These are phyloP conservation scores for Colletotrichum simmondsii DNA, from an alignment of 2,329 filamentous ascomycete species.

Conservation along the genomic window DNA sequence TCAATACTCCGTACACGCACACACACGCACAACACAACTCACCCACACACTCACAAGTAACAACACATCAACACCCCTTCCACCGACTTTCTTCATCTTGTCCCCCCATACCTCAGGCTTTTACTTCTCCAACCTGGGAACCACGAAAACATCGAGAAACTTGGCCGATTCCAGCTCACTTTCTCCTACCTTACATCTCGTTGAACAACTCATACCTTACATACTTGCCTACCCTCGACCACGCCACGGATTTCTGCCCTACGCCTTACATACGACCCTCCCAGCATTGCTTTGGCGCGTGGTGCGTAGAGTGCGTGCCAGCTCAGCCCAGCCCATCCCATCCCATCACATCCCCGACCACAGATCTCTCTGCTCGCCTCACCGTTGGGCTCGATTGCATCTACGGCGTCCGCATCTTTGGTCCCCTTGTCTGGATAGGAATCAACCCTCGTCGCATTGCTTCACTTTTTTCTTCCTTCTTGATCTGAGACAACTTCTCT, in stretches of 20 bases:
- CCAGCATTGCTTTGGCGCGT: conserved; percentile 13
- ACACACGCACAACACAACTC: conserved; percentile 36
- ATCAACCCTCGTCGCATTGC: conserved; percentile 37
- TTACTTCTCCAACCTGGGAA: conserved; percentile 20
- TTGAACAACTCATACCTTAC: conserved; percentile 18
- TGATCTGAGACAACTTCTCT: conserved; percentile 24
- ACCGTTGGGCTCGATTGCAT: conserved; percentile 68
- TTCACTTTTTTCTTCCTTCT: conserved; percentile 26
- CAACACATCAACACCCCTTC: conserved; percentile 34
- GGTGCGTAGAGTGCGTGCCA: conserved; percentile 28
- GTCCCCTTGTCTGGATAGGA: conserved; percentile 44
- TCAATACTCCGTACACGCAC: conserved; percentile 4
- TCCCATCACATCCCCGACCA: conserved; percentile 39
- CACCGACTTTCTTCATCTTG: conserved; percentile 36
- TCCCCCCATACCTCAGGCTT: conserved; percentile 27
- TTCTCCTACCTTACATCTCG: conserved; percentile 4
- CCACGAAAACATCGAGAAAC: conserved; percentile 13
- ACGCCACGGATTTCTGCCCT: conserved; percentile 33
- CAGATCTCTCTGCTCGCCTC: conserved; percentile 50
- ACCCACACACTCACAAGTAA: conserved; percentile 30
- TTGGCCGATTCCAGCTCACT: conserved; percentile 20
- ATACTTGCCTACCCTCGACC: conserved; percentile 24
- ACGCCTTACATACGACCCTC: conserved; percentile 34
- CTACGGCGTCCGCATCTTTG: conserved; percentile 44
- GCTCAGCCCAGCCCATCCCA: conserved; percentile 6